A percentile compares a stretch with the other conserved stretches of the same genome.
Conservation (phyloP, 2,329 filamentous ascomycete species). For the Aspergillus niger region DNA sequence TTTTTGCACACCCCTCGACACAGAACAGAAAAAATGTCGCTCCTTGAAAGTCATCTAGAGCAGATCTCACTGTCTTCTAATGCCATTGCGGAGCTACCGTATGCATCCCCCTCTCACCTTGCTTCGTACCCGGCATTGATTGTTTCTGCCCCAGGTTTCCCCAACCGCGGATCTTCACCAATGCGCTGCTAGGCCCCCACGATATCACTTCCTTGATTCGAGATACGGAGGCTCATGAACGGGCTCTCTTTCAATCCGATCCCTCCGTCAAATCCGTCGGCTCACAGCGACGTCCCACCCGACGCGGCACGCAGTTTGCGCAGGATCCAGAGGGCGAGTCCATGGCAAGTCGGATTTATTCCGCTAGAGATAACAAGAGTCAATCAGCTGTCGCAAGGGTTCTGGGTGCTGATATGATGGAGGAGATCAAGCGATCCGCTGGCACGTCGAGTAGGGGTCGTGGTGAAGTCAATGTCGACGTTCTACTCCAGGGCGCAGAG, state of each 20-base stretch:
- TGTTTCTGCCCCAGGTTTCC: constrained; percentile 66
- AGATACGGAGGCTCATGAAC: constrained; percentile 92
- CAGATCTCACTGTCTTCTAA: constrained; percentile 76
- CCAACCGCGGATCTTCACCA: constrained; percentile 90
- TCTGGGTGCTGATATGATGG: constrained; percentile 81
- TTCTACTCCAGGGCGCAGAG: constrained; percentile 82
- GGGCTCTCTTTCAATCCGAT: constrained; percentile 90
- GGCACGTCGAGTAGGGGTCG: constrained; percentile 54
- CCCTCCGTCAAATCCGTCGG: constrained; percentile 58
- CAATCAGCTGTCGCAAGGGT: constrained; percentile 85
- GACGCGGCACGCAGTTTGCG: constrained; percentile 54
- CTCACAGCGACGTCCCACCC: constrained; percentile 49
- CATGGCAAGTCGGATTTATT: constrained; percentile 49
- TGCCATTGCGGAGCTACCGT: constrained; percentile 75
- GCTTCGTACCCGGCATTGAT: not conserved
- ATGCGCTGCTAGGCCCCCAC: constrained; percentile 80
- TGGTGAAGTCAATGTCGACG: constrained; percentile 81
- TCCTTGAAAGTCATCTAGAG: constrained; percentile 71
- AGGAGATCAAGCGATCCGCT: constrained; percentile 67
- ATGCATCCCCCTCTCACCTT: constrained; percentile 31
- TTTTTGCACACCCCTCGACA: not conserved
- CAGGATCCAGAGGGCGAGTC: constrained; percentile 41
- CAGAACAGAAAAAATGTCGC: constrained; percentile 57
- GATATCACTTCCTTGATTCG: constrained; percentile 95
- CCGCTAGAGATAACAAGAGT: constrained; percentile 64